Base-by-base conservation (phyloP, 1,284 basidiomycete genomes). In the Ustilago lituana region DNA sequence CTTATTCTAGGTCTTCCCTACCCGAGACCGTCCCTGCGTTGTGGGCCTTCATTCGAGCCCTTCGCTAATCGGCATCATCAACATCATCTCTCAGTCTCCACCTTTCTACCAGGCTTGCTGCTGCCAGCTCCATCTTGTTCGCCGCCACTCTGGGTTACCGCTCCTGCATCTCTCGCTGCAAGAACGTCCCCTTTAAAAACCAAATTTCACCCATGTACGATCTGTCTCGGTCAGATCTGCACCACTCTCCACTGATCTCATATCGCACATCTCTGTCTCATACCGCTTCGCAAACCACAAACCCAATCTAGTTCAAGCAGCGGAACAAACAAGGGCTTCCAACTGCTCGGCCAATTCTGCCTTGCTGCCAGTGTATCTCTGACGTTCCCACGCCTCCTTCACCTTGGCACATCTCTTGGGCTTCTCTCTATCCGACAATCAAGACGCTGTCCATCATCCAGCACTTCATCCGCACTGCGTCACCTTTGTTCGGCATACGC, bases 1-100 rank as follows among this genome's bases (percentile, higher is more conserved):
- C 32, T 26, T 47, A 12, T 47, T 14, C 47, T 20, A 10, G 27
- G 20, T 27, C 32, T 36, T n/a, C 47, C 33, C 26, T 19, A 38
- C 36, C 35, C 47, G 53, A 35, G 23, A 48, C 35, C 35, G 44
- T 40, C 27, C 50, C 58, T 47, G 39, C 50, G 4, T 43, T 14
- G 20, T 39, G 9, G 39, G 19, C 23, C n/a, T 23, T 38, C 19
- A 45, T 33, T 49, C 38, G 23, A 48, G 58, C 27, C 45, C 29
- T 44, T 60, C 39, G 37, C 51, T 45, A 24, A 35, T 33, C 44
- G 20, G 17, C 20, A 14, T 33, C 45, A 4, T 44, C 33, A 29
- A 31, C 27, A 7, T 26, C 14, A 46, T 40, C 23, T 24, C 37
- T 27, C 19, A 19, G 3, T 20, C 22, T 33, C 44, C 20, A 15